Conservation (phyloP, 2,329 filamentous ascomycete species). For the Colletotrichum musicola region DNA sequence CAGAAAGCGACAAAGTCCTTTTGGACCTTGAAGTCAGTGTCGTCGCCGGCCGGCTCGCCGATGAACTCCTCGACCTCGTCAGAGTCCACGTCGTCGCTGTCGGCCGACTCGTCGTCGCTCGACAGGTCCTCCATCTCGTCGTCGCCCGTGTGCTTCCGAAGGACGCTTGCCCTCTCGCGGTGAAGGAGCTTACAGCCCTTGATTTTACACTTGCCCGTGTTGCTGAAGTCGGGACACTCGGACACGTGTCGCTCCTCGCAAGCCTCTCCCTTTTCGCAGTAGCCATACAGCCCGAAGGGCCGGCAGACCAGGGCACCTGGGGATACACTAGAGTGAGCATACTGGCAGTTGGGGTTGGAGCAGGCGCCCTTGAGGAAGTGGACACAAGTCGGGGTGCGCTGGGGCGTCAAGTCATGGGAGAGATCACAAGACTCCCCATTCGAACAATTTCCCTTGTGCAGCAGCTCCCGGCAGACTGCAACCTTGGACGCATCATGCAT, state of each 20-base stretch:
- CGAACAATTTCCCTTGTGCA: constrained; percentile 83
- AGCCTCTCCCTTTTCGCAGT: constrained; percentile 83
- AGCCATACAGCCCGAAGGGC: constrained; percentile 87
- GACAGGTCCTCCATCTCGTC: constrained; percentile 77
- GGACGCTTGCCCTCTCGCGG: constrained; percentile 85
- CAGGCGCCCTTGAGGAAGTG: constrained; percentile 93
- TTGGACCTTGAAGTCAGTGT: constrained; percentile 68
- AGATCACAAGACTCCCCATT: constrained; percentile 87
- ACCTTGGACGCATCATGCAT: constrained; percentile 88
- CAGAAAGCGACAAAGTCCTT: constrained; percentile 69
- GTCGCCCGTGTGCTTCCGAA: constrained; percentile 72
- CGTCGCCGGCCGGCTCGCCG: constrained; percentile 64
- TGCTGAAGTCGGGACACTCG: constrained; percentile 96
- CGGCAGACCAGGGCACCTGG: constrained; percentile 84
- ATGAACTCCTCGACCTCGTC: constrained; percentile 78
- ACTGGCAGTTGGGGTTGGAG: constrained; percentile 86
- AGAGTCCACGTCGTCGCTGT: constrained; percentile 84
- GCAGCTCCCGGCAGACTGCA: constrained; percentile 88
- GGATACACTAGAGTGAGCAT: constrained; percentile 85
- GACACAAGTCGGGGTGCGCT: constrained; percentile 89
- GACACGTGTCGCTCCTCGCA: constrained; percentile 89
- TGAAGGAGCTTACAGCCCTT: constrained; percentile 88
- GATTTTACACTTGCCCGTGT: constrained; percentile 85
- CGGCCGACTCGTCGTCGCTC: constrained; percentile 80
- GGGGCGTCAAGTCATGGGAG: constrained; percentile 85